Evolutionary conservation across 495 filamentous ascomycete species (phyloP).

Genomic region (Hyaloscypha variabilis): DNA sequence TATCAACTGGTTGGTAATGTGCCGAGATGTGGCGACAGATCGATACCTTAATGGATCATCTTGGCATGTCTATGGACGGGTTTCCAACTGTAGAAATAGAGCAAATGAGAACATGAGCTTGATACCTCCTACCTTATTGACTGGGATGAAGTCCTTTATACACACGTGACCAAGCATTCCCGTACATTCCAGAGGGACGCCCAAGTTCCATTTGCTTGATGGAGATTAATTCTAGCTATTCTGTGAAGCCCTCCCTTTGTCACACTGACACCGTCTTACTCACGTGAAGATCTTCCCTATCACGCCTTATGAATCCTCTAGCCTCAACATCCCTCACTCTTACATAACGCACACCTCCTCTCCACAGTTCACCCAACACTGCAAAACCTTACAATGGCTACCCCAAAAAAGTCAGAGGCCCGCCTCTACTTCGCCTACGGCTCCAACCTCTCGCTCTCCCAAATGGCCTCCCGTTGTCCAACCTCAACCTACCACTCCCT

Average conservation of each 20-base stretch:
- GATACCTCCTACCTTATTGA: not conserved
- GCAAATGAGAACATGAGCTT: not conserved
- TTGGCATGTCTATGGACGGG: not conserved
- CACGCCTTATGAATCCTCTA: too few relatives aligned
- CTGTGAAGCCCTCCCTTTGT: too few relatives aligned
- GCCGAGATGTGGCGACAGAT: conserved; percentile 2
- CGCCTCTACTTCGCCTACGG: conserved; percentile 73
- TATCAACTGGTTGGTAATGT: conserved; percentile 9
- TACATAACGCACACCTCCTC: not conserved
- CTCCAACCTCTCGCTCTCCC: conserved; percentile 67
- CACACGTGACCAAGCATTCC: not conserved
- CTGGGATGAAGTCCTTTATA: not conserved
- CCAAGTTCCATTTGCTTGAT: too few relatives aligned
- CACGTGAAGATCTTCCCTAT: not conserved
- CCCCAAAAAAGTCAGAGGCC: not conserved
- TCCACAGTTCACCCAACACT: not conserved
- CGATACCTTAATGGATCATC: conserved; percentile 2
- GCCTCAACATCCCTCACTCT: not conserved
- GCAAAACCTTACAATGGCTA: not conserved
- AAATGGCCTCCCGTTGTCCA: conserved; percentile 67
- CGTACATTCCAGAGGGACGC: too few relatives aligned
- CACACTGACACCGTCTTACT: not conserved
- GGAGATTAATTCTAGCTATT: too few relatives aligned
- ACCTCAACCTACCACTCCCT: conserved; percentile 48
- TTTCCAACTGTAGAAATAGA: conserved; percentile 3